phyloP scores from a whole-genome alignment of 495 filamentous ascomycete genomes.

The Talaromyces stipitatus region DNA sequence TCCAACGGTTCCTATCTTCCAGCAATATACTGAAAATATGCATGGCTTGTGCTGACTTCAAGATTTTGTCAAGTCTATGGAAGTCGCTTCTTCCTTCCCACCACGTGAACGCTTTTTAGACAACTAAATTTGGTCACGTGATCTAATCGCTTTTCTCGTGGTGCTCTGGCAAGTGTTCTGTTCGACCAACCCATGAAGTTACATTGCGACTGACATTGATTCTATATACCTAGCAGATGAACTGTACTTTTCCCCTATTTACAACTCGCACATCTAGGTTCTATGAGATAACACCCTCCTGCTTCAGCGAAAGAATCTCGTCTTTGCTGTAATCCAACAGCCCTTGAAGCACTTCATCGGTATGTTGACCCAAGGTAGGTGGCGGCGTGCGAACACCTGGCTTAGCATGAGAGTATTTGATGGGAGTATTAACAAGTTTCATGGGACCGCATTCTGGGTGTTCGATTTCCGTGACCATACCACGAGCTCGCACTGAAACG shows the following conservation, averaged over 20 bases:
- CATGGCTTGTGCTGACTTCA: neutral
- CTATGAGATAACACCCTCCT: conserved; percentile 64
- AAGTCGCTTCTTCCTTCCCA: neutral
- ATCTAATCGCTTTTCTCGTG: neutral
- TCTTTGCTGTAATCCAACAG: conserved; percentile 54
- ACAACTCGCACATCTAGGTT: neutral
- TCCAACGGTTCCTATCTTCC: neutral
- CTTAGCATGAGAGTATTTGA: conserved; percentile 83
- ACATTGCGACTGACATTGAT: too few species aligned
- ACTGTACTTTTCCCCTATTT: too few species aligned
- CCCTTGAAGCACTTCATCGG: conserved; percentile 69
- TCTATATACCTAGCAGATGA: too few species aligned
- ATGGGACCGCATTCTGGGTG: conserved; percentile 78
- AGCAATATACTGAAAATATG: neutral
- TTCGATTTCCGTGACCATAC: conserved; percentile 83
- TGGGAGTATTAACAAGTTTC: conserved; percentile 87
- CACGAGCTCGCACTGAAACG: conserved; percentile 65
- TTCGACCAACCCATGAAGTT: too few species aligned
- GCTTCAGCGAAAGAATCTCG: conserved; percentile 55
- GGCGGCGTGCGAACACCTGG: conserved; percentile 74
- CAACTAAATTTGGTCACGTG: neutral
- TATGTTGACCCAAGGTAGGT: conserved; percentile 86
- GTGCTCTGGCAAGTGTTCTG: too few species aligned
- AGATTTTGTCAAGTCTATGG: neutral
- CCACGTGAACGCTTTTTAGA: neutral